Percentiles rank a stretch among this genome's conserved stretches.
These are phyloP conservation scores for Xylaria nigripes DNA, from an alignment of 495 filamentous ascomycete genomes.

Conservation along the genomic window DNA sequence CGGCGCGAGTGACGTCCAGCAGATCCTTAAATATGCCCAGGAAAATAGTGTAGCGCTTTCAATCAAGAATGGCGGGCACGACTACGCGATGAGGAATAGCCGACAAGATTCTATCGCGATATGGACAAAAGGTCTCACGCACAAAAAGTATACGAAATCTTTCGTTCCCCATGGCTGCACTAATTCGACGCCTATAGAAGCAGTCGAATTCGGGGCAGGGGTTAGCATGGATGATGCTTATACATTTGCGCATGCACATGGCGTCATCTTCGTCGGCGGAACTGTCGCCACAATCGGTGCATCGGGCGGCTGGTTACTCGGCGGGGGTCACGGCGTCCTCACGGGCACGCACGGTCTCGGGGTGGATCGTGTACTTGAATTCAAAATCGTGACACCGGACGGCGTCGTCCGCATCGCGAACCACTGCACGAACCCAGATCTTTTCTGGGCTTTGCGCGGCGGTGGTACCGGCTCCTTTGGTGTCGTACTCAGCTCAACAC, in stretches of 20 bases:
- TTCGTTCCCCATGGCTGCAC: too few species aligned
- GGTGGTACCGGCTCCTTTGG: slow-evolving; percentile 47
- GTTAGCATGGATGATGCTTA: slow-evolving; percentile 49
- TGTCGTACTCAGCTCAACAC: slow-evolving; percentile 35
- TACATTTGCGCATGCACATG: slow-evolving; percentile 33
- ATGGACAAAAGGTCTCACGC: too few species aligned
- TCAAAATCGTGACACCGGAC: slow-evolving; percentile 40
- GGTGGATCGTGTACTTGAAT: slow-evolving; percentile 35
- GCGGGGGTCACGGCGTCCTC: slow-evolving; percentile 50
- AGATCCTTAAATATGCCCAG: too few species aligned
- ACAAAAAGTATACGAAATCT: too few species aligned
- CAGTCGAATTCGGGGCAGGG: slow-evolving; percentile 53
- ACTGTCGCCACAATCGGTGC: slow-evolving; percentile 42
- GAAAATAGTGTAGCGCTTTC: too few species aligned
- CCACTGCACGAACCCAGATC: slow-evolving; percentile 33
- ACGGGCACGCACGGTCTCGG: slow-evolving; percentile 36
- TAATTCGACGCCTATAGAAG: too few species aligned
- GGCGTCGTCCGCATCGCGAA: slow-evolving; percentile 39
- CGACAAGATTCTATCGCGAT: too few species aligned
- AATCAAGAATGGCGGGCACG: too few species aligned
- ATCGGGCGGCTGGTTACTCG: slow-evolving; percentile 44
- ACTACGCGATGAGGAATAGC: too few species aligned
- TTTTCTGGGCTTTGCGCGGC: slow-evolving; percentile 51
- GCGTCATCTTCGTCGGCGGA: slow-evolving; percentile 45
- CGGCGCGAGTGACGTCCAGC: too few species aligned